Base-by-base conservation (phyloP, 1,284 basidiomycete genomes). In the Neonothopanus nambi region DNA sequence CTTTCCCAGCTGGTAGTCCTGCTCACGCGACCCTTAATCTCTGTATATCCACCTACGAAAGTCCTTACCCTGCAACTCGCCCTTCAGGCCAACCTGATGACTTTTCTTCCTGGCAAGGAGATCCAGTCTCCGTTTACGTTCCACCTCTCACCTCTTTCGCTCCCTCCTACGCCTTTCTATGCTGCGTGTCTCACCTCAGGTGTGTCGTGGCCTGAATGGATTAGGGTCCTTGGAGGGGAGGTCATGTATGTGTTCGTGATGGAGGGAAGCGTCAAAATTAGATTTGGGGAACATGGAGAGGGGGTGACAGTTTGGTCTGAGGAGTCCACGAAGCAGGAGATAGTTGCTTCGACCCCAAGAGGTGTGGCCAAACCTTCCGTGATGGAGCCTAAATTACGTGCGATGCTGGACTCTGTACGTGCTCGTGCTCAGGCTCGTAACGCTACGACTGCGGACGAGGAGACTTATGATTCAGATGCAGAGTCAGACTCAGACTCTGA, bases 101-200 rank as follows among this genome's bases (percentile, higher is more conserved):
- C 17, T 0, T 18, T 35, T 17, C 8, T 30, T 20, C 18, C 17
- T 13, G 18, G 15, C 12, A n/a, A 51, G 15, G n/a, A 12, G 17
- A 17, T 40, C 28, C 15, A 42, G 23, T 41, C 48, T 28, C 48
- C 48, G 2, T 51, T 51, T 18, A 51, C 48, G 15, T 13, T 51
- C 18, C 48, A 41, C 24, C 38, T 51, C 9, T 42, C 48, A 20
- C 18, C 48, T 18, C n/a, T 30, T 1, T 28, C 23, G 21, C 48
- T 51, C 33, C 48, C 48, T 7, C 28, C 39, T 5, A 30, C 48
- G 15, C 48, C 48, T 20, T 28, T 51, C n/a, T 51, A 51, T 28
- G 48, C 48, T 3, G 48, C 48, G 3, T 51, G 48, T 17, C 40
- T 51, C n/a, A 23, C 24, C 7, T 9, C 39, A 11, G 48, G 48